phyloP scores from a whole-genome alignment of 148 eudicot genomes.

The Agrostemma githago region DNA sequence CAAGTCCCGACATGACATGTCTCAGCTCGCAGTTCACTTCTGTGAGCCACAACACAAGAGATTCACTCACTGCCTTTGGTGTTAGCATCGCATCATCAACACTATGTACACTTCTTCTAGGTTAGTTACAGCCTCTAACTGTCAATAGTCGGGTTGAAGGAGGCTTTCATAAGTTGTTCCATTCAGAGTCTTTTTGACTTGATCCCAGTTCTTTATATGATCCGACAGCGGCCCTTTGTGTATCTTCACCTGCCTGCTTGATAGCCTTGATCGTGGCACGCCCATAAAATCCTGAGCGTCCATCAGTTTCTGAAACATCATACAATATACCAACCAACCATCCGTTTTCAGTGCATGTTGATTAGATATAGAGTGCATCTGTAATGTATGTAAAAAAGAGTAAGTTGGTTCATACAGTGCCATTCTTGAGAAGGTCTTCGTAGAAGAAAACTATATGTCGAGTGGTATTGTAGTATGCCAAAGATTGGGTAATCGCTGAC shows the following conservation, averaged over 20 bases:
- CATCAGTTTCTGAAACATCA: conserved; percentile 49
- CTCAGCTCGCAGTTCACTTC: neutral
- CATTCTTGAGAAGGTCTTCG: conserved; percentile 75
- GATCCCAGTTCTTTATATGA: conserved; percentile 78
- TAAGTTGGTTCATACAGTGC: conserved; percentile 41
- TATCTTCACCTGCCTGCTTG: conserved; percentile 83
- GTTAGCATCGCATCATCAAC: conserved; percentile 28
- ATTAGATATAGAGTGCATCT: neutral
- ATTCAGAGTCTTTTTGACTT: conserved; percentile 52
- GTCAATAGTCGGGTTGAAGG: conserved; percentile 52
- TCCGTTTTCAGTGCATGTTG: neutral
- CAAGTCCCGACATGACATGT: neutral
- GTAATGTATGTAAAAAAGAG: neutral
- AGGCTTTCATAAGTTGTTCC: conserved; percentile 74
- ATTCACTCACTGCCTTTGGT: conserved; percentile 27
- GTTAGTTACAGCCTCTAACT: conserved; percentile 21
- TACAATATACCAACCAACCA: neutral
- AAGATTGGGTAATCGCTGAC: conserved; percentile 38
- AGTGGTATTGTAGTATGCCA: conserved; percentile 58
- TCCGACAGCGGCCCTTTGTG: conserved; percentile 70
- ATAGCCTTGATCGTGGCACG: conserved; percentile 50
- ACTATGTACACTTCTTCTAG: conserved; percentile 15
- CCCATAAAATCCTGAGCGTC: conserved; percentile 73
- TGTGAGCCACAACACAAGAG: neutral
- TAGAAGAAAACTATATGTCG: conserved; percentile 72